Base-by-base conservation (phyloP, 169 alveolate species). In the Plasmodium vinckei region DNA sequence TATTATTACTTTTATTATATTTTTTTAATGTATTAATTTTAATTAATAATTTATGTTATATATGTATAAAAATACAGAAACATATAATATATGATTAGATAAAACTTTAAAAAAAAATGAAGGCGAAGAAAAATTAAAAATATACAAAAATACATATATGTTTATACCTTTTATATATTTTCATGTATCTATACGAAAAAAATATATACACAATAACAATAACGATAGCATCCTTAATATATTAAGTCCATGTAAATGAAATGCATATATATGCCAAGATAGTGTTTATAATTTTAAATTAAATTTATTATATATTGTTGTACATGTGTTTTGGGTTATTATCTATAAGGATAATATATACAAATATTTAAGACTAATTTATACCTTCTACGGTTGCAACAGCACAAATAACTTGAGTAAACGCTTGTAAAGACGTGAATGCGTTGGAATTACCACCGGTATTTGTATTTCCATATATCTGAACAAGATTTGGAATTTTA, bases 401-500 rank as follows among this genome's bases (percentile, higher is more conserved):
- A 46, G 87, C 87, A 73, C 87, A 60, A 60, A 73, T 73, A 46
- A 73, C 87, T 64, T 73, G 87, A 64, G 87, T 73, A 73, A 73
- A 73, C 13, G 87, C 87, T 73, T 73, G 87, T 73, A 73, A 54
- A 67, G 87, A 73, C 9, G 87, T 73, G 63, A 73, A 73, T 60
- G 63, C 60, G 23, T 73, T 73, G 6, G 87, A 56, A 60, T 46
- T 63, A 19, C 47, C 87, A 59, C 39, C n/a, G n/a, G 87, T 73
- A 73, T 73, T 73, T 60, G 63, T 9, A 54, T 73, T 73, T 60
- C 73, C 87, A 73, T 73, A 73, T 73, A 73, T 73, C 53, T 73
- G 73, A 73, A 73, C 87, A 60, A 91, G 72, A 59, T 91, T 91
- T 56, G 94, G 87, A 53, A 91, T 88, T 53, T 87, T 91, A 15